Conservation (phyloP, 2,329 filamentous ascomycete species). For the Fusarium sp. region DNA sequence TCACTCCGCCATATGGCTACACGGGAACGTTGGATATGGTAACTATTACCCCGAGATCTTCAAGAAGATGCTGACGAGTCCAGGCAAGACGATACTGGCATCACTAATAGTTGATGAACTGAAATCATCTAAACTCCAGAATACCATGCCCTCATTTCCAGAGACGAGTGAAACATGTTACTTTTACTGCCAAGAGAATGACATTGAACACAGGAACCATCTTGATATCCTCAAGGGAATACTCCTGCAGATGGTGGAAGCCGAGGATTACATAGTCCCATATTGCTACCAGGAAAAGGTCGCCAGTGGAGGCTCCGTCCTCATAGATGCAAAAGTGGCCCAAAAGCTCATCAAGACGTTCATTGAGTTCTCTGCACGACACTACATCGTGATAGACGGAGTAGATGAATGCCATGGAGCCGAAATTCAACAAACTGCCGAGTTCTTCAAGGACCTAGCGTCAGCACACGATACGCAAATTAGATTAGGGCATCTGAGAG, state of each 20-base stretch:
- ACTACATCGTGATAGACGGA: conserved; percentile 6
- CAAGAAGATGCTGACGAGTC: rapidly evolving
- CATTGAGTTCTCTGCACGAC: not conserved
- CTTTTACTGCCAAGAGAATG: conserved; percentile 7
- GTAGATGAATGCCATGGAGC: not conserved
- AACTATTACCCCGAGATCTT: rapidly evolving
- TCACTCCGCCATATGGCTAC: not conserved
- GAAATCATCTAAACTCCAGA: not conserved
- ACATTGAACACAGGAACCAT: not conserved
- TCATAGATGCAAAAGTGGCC: not conserved
- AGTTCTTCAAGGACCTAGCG: not conserved
- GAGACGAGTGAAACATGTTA: not conserved
- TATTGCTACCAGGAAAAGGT: not conserved
- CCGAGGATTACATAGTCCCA: not conserved
- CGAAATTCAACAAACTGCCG: not conserved
- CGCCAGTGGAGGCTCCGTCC: not conserved
- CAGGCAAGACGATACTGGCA: not conserved
- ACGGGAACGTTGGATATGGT: conserved; percentile 2
- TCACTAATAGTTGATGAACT: not conserved
- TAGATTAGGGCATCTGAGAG: not conserved
- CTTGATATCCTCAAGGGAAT: not conserved
- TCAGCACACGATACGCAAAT: not conserved
- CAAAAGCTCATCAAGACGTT: conserved; percentile 1
- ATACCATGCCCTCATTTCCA: rapidly evolving
- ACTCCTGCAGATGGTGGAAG: not conserved